Percentiles rank a stretch among this genome's conserved stretches.
These are phyloP conservation scores for Sporothrix mexicana DNA, from an alignment of 2,329 filamentous ascomycete genomes.

Conservation along the genomic window DNA sequence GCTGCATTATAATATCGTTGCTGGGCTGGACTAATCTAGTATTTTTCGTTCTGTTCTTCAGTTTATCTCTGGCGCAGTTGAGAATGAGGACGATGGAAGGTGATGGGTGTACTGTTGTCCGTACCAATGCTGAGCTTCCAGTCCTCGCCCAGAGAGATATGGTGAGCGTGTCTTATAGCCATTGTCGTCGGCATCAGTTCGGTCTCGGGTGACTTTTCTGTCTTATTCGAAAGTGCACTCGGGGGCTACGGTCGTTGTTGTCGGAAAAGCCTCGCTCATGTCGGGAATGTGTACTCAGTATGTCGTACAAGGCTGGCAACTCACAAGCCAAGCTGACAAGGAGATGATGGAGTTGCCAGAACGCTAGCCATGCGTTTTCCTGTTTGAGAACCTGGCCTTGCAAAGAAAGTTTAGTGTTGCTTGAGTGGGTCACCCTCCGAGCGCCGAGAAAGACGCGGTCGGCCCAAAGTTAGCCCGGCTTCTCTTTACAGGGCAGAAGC, in stretches of 20 bases:
- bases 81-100: background rate
- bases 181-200: background rate
- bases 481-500: background rate
- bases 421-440: background rate
- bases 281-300: too few relatives aligned
- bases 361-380: too few relatives aligned
- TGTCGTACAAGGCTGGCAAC: slow-evolving; percentile 16
- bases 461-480: slow-evolving; percentile 28
- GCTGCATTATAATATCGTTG: background rate
- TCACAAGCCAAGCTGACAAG: too few relatives aligned
- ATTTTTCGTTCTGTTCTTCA: background rate
- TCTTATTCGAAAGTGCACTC: background rate
- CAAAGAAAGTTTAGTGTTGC: too few relatives aligned
- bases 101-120: background rate
- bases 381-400: background rate
- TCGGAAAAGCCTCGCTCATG: slow-evolving; percentile 13
- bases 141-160: background rate
- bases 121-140: background rate
- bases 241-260: background rate
- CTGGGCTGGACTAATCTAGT: too few relatives aligned
- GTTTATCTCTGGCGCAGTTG: background rate
- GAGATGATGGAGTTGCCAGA: background rate
- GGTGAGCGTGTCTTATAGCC: slow-evolving; percentile 3
- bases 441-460: slow-evolving; percentile 27
- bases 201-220: background rate